A percentile compares a stretch with the other conserved stretches of the same genome.
Conservation (phyloP, 257 asterid genomes). For the Nicotiana paniculata region DNA sequence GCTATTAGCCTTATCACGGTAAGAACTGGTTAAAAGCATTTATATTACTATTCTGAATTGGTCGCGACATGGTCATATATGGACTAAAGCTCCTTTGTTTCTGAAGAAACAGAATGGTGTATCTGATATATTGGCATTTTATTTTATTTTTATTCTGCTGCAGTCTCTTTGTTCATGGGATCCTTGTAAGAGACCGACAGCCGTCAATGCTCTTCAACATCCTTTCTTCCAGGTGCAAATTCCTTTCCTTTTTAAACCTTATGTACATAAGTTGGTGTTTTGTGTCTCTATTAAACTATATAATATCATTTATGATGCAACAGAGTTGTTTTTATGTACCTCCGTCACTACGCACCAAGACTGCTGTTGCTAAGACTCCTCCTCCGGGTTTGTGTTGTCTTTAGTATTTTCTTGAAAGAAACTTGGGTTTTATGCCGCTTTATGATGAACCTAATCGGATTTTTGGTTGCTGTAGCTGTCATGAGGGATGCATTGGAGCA, state of each 20-base stretch:
- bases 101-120: not conserved
- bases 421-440: not conserved
- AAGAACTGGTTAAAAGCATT: not conserved
- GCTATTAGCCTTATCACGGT: conserved; percentile 63
- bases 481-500: conserved; percentile 29
- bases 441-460: not conserved
- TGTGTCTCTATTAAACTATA: not conserved
- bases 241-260: not conserved
- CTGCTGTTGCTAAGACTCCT: conserved; percentile 55
- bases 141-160: conserved; percentile 5
- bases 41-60: not conserved
- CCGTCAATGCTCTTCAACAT: conserved; percentile 81
- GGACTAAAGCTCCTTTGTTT: not conserved
- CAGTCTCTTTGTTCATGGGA: conserved; percentile 94
- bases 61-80: not conserved
- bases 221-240: conserved; percentile 78
- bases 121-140: not conserved
- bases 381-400: conserved; percentile 53
- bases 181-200: conserved; percentile 86
- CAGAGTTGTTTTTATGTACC: conserved; percentile 86
- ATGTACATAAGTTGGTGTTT: not conserved
- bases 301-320: conserved; percentile 9
- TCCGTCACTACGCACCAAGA: conserved; percentile 70
- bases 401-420: not conserved
- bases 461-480: conserved; percentile 35